phyloP scores from a whole-genome alignment of 306 rosid species.

The Hippophae gyantsensis region DNA sequence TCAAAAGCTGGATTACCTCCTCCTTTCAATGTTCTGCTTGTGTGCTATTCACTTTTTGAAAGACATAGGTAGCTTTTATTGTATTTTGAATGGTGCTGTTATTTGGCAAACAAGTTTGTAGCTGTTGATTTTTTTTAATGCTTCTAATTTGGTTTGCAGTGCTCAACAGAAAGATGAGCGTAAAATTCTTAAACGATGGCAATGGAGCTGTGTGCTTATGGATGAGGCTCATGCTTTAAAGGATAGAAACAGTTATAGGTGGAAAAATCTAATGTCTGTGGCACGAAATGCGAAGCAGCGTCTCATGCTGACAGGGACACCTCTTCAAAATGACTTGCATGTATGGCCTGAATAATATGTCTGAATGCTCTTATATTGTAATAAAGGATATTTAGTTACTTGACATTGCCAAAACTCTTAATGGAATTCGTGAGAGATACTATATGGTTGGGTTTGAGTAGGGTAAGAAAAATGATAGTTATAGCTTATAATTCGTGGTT shows the following conservation, averaged over 20 bases:
- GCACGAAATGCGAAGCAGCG: constrained; percentile 90
- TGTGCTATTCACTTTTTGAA: constrained; percentile 93
- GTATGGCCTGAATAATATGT: constrained; percentile 21
- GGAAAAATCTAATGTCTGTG: constrained; percentile 91
- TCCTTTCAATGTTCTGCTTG: constrained; percentile 90
- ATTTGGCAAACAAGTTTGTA: not conserved
- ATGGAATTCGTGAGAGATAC: not conserved
- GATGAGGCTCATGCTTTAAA: constrained; percentile 98
- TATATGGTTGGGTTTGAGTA: not conserved
- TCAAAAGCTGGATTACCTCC: constrained; percentile 80
- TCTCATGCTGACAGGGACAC: constrained; percentile 96
- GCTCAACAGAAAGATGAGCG: constrained; percentile 96
- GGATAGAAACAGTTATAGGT: constrained; percentile 87
- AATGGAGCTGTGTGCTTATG: constrained; percentile 96
- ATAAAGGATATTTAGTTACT: not conserved
- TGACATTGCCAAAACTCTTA: too few species aligned
- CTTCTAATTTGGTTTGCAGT: constrained; percentile 42
- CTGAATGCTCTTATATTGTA: constrained; percentile 7
- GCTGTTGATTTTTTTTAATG: constrained; percentile 11
- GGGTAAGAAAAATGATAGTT: not conserved
- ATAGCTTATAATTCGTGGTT: too few species aligned
- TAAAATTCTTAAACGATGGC: constrained; percentile 83
- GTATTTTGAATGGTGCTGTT: not conserved
- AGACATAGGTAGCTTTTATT: constrained; percentile 70
- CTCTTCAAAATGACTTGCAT: constrained; percentile 90